Conservation (phyloP, 2,329 filamentous ascomycete genomes). For the Cladosporium velox region DNA sequence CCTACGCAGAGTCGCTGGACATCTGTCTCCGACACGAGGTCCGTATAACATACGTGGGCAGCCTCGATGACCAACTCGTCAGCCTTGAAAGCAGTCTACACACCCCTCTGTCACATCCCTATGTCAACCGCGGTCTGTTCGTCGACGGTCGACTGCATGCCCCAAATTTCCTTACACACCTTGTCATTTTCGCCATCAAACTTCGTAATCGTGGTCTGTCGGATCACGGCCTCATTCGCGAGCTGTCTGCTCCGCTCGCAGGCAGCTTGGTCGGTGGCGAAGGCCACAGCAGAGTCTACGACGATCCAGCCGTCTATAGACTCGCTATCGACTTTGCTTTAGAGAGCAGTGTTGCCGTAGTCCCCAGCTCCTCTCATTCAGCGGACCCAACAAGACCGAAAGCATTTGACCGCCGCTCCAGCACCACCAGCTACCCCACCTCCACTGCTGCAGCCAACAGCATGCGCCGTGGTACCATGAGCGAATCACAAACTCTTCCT, state of each 20-base stretch:
- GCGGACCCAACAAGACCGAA: conserved; percentile 20
- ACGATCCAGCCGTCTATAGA: conserved; percentile 83
- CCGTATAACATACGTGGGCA: conserved; percentile 83
- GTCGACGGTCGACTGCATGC: conserved; percentile 90
- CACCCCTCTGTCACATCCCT: conserved; percentile 81
- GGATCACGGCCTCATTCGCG: conserved; percentile 89
- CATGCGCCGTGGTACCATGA: conserved; percentile 37
- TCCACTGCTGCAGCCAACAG: conserved; percentile 36
- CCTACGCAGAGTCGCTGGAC: conserved; percentile 75
- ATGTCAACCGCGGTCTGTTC: conserved; percentile 94
- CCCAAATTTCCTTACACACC: conserved; percentile 88
- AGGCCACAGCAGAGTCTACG: conserved; percentile 90
- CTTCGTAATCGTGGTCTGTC: conserved; percentile 89
- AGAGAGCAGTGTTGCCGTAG: conserved; percentile 44
- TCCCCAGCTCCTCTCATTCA: conserved; percentile 2
- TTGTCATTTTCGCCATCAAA: conserved; percentile 91
- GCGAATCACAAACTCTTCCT: conserved; percentile 26
- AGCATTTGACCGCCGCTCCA: conserved; percentile 29
- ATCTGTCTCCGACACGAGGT: conserved; percentile 76
- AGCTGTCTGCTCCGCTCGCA: conserved; percentile 83
- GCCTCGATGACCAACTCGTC: conserved; percentile 95
- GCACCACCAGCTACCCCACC: conserved; percentile 33
- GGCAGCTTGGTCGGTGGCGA: conserved; percentile 90
- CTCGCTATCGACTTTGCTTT: conserved; percentile 51
- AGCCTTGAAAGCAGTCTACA: conserved; percentile 92